Evolutionary conservation across 306 rosid genomes (phyloP), one percentile per base, ranked within the genome.

Genomic region (Canavalia gladiata): DNA sequence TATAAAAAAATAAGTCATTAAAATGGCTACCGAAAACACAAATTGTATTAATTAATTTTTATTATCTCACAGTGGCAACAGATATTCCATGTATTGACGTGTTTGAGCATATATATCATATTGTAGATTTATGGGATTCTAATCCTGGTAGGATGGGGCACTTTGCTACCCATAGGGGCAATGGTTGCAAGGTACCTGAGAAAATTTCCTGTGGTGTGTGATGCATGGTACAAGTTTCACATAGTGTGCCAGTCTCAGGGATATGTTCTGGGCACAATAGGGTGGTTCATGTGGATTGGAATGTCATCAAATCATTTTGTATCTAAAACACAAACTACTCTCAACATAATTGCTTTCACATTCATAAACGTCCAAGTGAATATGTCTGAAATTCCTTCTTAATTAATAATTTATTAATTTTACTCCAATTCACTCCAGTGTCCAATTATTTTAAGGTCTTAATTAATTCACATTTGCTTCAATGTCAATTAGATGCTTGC

Each of bases 71-170:
- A 35, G 39, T 4, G 2, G 39, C 39, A 18, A 18, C 39, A 35
- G 4, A 35, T 35, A 35, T 35, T 2, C 2, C 2, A 37, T 37
- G 4, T 37, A 37, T 37, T 33, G 8, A 33, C 30, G 18, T 18
- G 55, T 70, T 74, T 59, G 25, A 50, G 54, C 71, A 79, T 64
- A 8, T 47, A 2, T 45, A 1, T 59, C 25, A 31, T 60, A 42
- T 59, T 4, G 2, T 81, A 88, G 92, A 82, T 42, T 37, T 76
- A 83, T 55, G 76, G 78, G 79, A 51, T 83, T 68, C 77, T 90
- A 31, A 83, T 59, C 33, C 62, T 88, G 18, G 75, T 87, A 59
- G 94, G 94, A 59, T 90, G 91, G 94, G 94, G 94, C 67, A 87
- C 75, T 55, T 47, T 90, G 51, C 68, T 90, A 39, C 94, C 94